Conservation (phyloP, 495 filamentous ascomycete species). For the Podospora tetraspora region DNA sequence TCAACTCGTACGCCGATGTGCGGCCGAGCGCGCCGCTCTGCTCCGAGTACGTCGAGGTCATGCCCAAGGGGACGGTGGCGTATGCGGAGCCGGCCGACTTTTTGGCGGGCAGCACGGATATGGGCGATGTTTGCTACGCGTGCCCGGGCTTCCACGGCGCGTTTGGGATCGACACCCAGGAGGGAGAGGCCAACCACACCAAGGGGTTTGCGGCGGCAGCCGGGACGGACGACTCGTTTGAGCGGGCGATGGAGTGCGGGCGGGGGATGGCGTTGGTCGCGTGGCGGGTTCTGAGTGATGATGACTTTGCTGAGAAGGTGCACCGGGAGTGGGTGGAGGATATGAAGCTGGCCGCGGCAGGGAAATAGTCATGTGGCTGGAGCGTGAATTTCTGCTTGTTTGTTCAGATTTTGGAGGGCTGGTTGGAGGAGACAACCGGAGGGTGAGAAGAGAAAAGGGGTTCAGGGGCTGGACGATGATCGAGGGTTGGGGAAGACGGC, state of each 20-base stretch:
- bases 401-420: neutral
- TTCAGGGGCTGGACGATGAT: neutral
- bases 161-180: conserved; percentile 47
- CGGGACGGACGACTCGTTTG: conserved; percentile 44
- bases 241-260: conserved; percentile 44
- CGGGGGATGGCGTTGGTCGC: conserved; percentile 54
- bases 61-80: conserved; percentile 40
- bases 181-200: conserved; percentile 48
- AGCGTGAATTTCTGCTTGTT: neutral
- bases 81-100: conserved; percentile 39
- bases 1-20: conserved; percentile 50
- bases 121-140: conserved; percentile 54
- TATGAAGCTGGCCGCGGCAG: conserved; percentile 24
- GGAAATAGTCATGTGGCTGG: neutral
- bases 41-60: conserved; percentile 45
- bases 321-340: conserved; percentile 37
- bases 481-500: neutral
- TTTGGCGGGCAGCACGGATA: conserved; percentile 38
- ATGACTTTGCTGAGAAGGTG: conserved; percentile 39
- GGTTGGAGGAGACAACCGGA: neutral
- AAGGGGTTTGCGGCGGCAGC: conserved; percentile 50
- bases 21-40: conserved; percentile 46
- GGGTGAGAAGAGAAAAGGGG: neutral
- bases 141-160: conserved; percentile 55
- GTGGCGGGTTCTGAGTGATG: conserved; percentile 45